A percentile compares a stretch with the other conserved stretches of the same genome.
phyloP scores from a whole-genome alignment of 805 yeast genomes.

The Candida rishiriensis region DNA sequence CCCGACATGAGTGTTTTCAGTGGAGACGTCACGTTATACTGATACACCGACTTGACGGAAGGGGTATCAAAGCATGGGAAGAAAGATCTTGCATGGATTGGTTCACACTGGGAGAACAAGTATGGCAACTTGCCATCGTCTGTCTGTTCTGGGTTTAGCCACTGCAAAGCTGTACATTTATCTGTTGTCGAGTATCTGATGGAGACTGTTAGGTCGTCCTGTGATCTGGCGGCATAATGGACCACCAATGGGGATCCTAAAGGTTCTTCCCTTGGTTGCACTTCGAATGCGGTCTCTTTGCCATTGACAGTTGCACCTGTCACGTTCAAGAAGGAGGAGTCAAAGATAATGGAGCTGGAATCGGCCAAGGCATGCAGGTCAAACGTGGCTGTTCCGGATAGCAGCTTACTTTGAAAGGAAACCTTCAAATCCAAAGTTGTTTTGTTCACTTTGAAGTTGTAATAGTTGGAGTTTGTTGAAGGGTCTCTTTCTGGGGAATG shows the following conservation, averaged over 20 bases:
- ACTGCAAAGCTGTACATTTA: constrained; percentile 80
- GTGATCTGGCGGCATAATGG: constrained; percentile 10
- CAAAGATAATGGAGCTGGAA: constrained; percentile 48
- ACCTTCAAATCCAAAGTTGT: constrained; percentile 53
- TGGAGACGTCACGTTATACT: constrained; percentile 55
- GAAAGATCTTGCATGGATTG: constrained; percentile 83
- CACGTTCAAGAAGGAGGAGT: constrained; percentile 61
- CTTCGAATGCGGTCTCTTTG: constrained; percentile 24
- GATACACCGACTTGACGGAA: constrained; percentile 64
- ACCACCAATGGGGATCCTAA: constrained; percentile 56
- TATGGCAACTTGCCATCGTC: constrained; percentile 66
- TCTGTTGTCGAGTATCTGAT: constrained; percentile 67
- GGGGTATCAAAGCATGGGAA: constrained; percentile 94
- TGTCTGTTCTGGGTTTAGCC: constrained; percentile 71
- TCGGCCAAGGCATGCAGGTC: constrained; percentile 33
- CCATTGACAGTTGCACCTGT: constrained; percentile 41
- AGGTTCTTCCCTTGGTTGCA: constrained; percentile 44
- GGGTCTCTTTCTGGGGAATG: constrained; percentile 60
- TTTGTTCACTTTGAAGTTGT: constrained; percentile 42
- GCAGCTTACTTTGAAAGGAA: constrained; percentile 45
- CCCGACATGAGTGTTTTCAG: constrained; percentile 77
- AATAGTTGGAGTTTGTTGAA: constrained; percentile 75
- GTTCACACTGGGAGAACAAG: constrained; percentile 86
- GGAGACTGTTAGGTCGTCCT: constrained; percentile 25
- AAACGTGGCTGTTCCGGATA: constrained; percentile 54